Conservation (phyloP, 371 early-diverging fungal genomes). For the Circinella umbellata region DNA sequence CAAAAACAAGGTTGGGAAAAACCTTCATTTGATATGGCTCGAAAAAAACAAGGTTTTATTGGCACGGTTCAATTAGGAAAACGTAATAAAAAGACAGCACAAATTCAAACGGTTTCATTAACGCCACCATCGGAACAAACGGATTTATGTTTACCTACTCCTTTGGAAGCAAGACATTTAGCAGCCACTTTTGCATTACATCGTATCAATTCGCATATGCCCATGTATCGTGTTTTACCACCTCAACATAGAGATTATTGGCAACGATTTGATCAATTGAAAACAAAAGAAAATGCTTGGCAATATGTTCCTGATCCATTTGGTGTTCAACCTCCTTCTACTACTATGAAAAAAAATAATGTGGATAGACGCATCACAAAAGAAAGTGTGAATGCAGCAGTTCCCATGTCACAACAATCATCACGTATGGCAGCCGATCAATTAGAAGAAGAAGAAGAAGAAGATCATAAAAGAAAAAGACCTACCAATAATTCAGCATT, state of each 20-base stretch:
- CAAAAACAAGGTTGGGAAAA: constrained; percentile 82
- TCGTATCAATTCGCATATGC: constrained; percentile 75
- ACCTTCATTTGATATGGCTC: constrained; percentile 63
- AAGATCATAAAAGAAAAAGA: constrained; percentile 15
- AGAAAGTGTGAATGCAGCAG: constrained; percentile 42
- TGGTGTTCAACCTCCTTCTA: constrained; percentile 42
- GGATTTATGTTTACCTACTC: constrained; percentile 47
- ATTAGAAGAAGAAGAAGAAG: neutral
- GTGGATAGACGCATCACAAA: constrained; percentile 25
- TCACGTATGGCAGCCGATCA: neutral
- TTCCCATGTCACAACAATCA: constrained; percentile 38
- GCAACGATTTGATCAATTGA: constrained; percentile 63
- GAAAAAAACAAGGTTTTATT: constrained; percentile 50
- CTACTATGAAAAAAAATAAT: constrained; percentile 11
- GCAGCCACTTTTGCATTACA: constrained; percentile 87
- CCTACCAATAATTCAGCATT: constrained; percentile 30
- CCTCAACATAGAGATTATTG: constrained; percentile 78
- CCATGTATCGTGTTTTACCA: constrained; percentile 76
- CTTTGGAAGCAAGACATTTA: constrained; percentile 78
- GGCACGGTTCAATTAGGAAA: constrained; percentile 67
- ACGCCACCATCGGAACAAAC: constrained; percentile 35
- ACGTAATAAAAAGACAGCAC: constrained; percentile 74
- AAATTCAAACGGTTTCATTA: constrained; percentile 56
- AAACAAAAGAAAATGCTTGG: constrained; percentile 55
- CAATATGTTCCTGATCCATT: constrained; percentile 84